Conservation (phyloP, 140 eudicot genomes). For the Cichorium intybus region DNA sequence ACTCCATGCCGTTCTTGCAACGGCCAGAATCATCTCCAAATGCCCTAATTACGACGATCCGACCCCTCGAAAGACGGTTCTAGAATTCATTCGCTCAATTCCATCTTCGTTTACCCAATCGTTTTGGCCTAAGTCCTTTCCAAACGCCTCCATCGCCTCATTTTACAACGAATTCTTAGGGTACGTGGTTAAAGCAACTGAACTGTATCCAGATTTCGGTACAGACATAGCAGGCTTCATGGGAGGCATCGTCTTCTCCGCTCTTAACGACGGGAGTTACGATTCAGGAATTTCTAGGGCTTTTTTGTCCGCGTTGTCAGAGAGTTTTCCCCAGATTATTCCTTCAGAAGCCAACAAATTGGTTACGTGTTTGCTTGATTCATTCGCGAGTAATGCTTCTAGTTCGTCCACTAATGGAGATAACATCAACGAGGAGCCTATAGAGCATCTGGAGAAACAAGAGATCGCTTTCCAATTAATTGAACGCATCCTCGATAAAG, state of each 20-base stretch:
- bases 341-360: conserved; percentile 64
- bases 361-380: conserved; percentile 53
- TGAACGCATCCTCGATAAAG: conserved; percentile 62
- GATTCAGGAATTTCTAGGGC: conserved; percentile 54
- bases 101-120: conserved; percentile 56
- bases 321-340: conserved; percentile 60
- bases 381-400: conserved; percentile 38
- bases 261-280: conserved; percentile 30
- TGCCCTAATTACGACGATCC: conserved; percentile 51
- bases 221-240: conserved; percentile 65
- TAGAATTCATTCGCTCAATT: conserved; percentile 64
- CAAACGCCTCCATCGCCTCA: conserved; percentile 36
- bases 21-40: conserved; percentile 66
- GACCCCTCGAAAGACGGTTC: conserved; percentile 44
- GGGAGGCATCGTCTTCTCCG: conserved; percentile 60
- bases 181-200: conserved; percentile 64
- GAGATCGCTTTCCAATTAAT: conserved; percentile 71
- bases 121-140: conserved; percentile 84
- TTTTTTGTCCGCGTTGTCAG: conserved; percentile 61
- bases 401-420: conserved; percentile 43
- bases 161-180: conserved; percentile 58
- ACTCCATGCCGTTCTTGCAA: conserved; percentile 76
- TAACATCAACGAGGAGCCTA: conserved; percentile 60
- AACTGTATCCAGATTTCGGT: conserved; percentile 47
- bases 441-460: conserved; percentile 75